A percentile compares a stretch with the other conserved stretches of the same genome.
phyloP scores from a whole-genome alignment of 169 alveolate species.

The Theileria parva region DNA sequence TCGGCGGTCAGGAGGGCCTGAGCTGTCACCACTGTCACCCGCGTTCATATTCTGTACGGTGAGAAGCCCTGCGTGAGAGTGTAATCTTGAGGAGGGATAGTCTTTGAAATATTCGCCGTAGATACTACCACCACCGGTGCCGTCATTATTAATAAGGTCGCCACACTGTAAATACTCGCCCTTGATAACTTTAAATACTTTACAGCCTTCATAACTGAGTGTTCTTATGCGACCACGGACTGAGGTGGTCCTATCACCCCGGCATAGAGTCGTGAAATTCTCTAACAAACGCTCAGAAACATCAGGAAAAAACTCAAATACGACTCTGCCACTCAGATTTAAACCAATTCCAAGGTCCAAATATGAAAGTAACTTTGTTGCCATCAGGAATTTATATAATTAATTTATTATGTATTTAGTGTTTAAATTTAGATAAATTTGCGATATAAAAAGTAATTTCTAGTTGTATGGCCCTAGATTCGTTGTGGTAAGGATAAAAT shows the following conservation, averaged over 20 bases:
- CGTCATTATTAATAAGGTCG: conserved; percentile 87
- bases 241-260: conserved; percentile 20
- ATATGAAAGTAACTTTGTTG: conserved; percentile 36
- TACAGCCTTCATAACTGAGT: conserved; percentile 86
- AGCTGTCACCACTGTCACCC: not conserved
- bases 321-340: conserved; percentile 86
- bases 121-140: conserved; percentile 90
- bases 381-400: conserved; percentile 19
- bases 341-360: conserved; percentile 76
- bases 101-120: conserved; percentile 86
- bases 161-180: conserved; percentile 93
- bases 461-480: not conserved
- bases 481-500: not conserved
- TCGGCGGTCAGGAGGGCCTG: not conserved
- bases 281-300: conserved; percentile 89
- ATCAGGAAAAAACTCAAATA: conserved; percentile 90
- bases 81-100: conserved; percentile 80
- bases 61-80: conserved; percentile 85
- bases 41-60: conserved; percentile 75
- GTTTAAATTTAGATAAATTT: not conserved
- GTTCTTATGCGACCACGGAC: conserved; percentile 78
- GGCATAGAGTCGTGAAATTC: conserved; percentile 87
- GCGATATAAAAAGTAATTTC: no score
- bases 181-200: conserved; percentile 92
- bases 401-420: not conserved